These are phyloP conservation scores for Jaapia argillacea DNA, from an alignment of 768 basidiomycete genomes.

Conservation along the genomic window DNA sequence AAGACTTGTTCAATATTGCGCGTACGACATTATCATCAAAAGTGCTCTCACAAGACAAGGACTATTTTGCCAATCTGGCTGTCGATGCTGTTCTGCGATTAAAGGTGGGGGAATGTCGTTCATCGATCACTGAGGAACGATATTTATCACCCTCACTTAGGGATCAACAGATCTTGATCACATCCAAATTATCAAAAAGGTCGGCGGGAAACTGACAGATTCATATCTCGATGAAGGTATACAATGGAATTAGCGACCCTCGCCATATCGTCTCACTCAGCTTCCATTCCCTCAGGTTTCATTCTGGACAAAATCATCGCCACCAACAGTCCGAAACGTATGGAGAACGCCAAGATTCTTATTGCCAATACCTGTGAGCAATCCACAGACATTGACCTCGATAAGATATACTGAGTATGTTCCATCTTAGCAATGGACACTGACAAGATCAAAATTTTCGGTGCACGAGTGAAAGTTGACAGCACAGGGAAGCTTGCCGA, in stretches of 20 bases:
- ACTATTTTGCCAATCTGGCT: conserved; percentile 95
- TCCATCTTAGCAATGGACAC: conserved; percentile 94
- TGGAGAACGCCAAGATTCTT: conserved; percentile 92
- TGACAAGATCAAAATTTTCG: conserved; percentile 99
- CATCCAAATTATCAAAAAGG: conserved; percentile 99
- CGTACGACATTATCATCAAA: conserved; percentile 93
- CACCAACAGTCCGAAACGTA: conserved; percentile 87
- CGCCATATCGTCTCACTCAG: neutral
- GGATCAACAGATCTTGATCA: conserved; percentile 96
- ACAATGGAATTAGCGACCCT: conserved; percentile 10
- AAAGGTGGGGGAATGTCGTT: conserved; percentile 37
- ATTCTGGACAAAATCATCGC: conserved; percentile 96
- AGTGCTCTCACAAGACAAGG: conserved; percentile 93
- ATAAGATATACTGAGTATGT: conserved; percentile 1
- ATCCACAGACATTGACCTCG: neutral
- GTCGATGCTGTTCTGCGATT: conserved; percentile 93
- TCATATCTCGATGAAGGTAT: conserved; percentile 95
- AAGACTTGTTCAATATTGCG: conserved; percentile 94
- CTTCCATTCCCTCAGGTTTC: conserved; percentile 74
- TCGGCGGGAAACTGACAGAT: conserved; percentile 96
- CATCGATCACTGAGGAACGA: neutral
- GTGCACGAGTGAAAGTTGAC: conserved; percentile 92
- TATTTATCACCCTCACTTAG: conserved; percentile 24
- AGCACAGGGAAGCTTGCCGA: conserved; percentile 95
- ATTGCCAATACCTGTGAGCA: conserved; percentile 95